Percentiles rank a stretch among this genome's conserved stretches.
Evolutionary conservation across 306 rosid species (phyloP).

Genomic region (Notholithocarpus densiflorus): DNA sequence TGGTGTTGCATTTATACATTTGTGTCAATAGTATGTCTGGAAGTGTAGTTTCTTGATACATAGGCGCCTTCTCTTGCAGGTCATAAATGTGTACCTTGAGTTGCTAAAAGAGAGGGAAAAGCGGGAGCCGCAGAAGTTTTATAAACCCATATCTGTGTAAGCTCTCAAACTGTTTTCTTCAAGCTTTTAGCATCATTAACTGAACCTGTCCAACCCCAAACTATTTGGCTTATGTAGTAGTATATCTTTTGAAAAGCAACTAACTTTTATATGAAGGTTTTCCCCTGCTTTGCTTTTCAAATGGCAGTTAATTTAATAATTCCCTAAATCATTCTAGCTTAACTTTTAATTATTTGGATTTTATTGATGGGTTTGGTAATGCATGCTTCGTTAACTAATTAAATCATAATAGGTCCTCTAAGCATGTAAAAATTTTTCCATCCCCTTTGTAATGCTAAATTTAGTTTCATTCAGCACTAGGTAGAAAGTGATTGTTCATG

Average conservation of each 20-base stretch:
- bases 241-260: no score
- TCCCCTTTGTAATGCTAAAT: neutral
- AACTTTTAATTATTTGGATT: neutral
- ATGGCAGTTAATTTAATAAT: neutral
- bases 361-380: neutral
- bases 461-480: neutral
- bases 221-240: no score
- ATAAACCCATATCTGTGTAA: no score
- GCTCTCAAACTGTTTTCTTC: no score
- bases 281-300: neutral
- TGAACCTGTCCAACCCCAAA: no score
- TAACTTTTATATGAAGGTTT: no score
- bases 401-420: neutral
- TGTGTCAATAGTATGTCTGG: neutral
- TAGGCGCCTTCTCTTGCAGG: constrained; percentile 46
- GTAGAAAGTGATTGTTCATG: no score
- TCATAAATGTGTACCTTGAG: constrained; percentile 85
- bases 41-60: constrained; percentile 15
- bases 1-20: constrained; percentile 7
- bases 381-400: neutral
- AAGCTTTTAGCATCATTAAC: no score
- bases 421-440: constrained; percentile 3
- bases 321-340: neutral
- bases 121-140: constrained; percentile 63
- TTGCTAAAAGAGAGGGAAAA: constrained; percentile 96